Evolutionary conservation across 192 early-diverging fungal genomes (phyloP), one percentile per base, ranked within the genome.

Genomic region (Chytriomyces sp.): DNA sequence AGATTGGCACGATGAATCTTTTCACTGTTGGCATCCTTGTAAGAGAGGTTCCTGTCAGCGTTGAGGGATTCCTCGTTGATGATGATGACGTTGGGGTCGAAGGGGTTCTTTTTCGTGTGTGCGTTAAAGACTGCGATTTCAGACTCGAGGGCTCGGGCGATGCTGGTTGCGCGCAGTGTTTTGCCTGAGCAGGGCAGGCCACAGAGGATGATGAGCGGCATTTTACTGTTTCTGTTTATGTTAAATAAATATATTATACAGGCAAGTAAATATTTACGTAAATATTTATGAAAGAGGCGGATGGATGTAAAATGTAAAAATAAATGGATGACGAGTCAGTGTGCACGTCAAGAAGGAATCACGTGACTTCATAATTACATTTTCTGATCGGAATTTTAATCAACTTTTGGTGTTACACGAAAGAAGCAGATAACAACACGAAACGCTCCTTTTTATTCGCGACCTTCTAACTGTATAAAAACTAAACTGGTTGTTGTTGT

Each of bases 171-270:
- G 48, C 97, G 86, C 43, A 83, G 92, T 7, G 95, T 93, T 80
- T 99, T 99, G 64, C 97, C 97, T 75, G 92, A 92, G 49, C 89
- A 91, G 68, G 97, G 97, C 64, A 93, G 85, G 24, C 97, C 97
- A 65, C 89, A 90, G 64, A 99, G 82, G 66, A 93, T 90, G 43
- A 99, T 86, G 5, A 99, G 89, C 43, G 97, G 97, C 97, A 99
- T 99, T 44, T 71, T 60, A 18, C 23, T 23, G 23, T n/a, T 60
- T 60, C 23, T 60, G 18, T 60, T 60, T 60, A 10, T n/a, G 11
- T 60, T 60, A 18, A 1, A 60, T n/a, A n/a, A 60, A 60, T 18
- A 60, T n/a, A 2, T 3, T 18, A 60, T n/a, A 2, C 18, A 2
- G 23, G 18, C 57, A 18, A n/a, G 57, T 60, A 23, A 60, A n/a